Percentiles rank a stretch among this genome's conserved stretches.
phyloP scores from a whole-genome alignment of 257 asterid genomes.

The Avicennia marina region DNA sequence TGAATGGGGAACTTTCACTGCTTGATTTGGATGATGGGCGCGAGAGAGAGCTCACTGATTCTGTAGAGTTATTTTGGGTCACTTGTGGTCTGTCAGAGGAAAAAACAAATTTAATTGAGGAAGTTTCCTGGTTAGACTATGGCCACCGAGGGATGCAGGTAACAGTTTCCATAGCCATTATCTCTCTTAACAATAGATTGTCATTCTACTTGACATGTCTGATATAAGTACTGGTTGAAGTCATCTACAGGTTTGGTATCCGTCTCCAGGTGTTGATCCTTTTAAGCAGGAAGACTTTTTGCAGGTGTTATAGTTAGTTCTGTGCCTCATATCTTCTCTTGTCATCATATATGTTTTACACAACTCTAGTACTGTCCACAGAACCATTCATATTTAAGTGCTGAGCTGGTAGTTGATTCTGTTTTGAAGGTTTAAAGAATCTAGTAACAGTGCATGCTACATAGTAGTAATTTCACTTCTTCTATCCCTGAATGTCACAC shows the following conservation, averaged over 20 bases:
- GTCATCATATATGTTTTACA: constrained; percentile 8
- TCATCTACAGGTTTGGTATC: constrained; percentile 96
- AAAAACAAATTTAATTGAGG: constrained; percentile 93
- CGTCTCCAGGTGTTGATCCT: constrained; percentile 86
- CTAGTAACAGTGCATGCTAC: background rate
- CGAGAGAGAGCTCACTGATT: constrained; percentile 93
- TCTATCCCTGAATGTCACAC: background rate
- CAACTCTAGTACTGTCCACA: background rate
- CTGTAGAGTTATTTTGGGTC: constrained; percentile 97
- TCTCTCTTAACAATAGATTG: background rate
- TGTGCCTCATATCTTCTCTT: constrained; percentile 4
- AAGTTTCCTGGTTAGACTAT: constrained; percentile 97
- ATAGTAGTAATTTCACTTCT: background rate
- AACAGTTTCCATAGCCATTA: constrained; percentile 29
- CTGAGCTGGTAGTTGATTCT: constrained; percentile 11
- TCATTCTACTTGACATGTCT: constrained; percentile 27
- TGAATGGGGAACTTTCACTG: constrained; percentile 94
- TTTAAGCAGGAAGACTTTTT: constrained; percentile 97
- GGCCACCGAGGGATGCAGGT: constrained; percentile 99
- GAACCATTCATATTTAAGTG: constrained; percentile 13
- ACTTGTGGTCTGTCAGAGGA: constrained; percentile 95
- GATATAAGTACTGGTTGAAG: constrained; percentile 38
- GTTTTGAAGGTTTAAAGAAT: constrained; percentile 1
- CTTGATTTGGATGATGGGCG: constrained; percentile 99
- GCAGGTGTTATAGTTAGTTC: constrained; percentile 59